Conservation (phyloP, 352 stramenopile species). For the Pythium angustatum region DNA sequence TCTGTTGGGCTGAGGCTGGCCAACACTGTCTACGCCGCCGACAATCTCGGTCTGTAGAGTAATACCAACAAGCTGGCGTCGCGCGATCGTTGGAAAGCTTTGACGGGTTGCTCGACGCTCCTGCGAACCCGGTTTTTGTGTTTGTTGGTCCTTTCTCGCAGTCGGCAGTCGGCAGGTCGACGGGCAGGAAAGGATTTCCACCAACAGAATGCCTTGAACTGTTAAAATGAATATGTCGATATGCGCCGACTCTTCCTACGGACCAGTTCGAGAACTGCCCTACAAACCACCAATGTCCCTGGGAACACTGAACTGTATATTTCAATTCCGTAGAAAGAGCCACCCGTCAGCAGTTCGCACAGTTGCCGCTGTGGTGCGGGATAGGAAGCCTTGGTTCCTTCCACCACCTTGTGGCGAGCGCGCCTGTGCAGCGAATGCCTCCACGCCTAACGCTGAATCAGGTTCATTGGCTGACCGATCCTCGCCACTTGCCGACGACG, state of each 20-base stretch:
- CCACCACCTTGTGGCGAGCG: too few relatives aligned
- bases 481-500: too few relatives aligned
- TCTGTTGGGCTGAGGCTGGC: background rate
- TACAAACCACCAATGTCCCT: background rate
- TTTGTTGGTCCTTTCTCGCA: background rate
- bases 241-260: conserved; percentile 3
- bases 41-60: too few relatives aligned
- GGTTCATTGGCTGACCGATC: too few relatives aligned
- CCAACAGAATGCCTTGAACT: background rate
- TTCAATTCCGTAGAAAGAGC: background rate
- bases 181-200: background rate
- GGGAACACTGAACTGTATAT: background rate
- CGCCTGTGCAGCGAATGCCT: too few relatives aligned
- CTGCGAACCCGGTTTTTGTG: background rate
- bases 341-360: background rate
- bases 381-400: too few relatives aligned
- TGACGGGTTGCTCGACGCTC: background rate
- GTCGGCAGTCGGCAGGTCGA: background rate
- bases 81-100: conserved; percentile 13
- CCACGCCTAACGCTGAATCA: too few relatives aligned
- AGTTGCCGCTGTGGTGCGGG: too few relatives aligned
- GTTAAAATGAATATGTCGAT: conserved; percentile 3
- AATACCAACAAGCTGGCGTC: conserved; percentile 19
- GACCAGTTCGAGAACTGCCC: conserved; percentile 1
- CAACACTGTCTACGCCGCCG: conserved; percentile 9